Percentiles rank a stretch among this genome's conserved stretches.
phyloP scores from a whole-genome alignment of 2,329 filamentous ascomycete genomes.

The Ceratocystis ficicola region DNA sequence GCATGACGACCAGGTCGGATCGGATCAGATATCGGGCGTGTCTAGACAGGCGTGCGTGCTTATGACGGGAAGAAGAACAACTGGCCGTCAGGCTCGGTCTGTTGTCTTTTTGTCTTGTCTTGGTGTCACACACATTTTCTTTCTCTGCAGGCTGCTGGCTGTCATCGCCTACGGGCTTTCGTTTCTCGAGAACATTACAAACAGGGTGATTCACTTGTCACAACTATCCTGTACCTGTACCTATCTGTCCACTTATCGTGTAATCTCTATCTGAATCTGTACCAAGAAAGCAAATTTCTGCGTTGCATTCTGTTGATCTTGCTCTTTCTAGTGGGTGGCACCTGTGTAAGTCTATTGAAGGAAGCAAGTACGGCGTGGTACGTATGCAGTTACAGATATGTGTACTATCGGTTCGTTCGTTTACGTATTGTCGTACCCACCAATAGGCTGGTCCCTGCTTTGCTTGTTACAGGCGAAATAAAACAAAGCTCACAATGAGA shows the following conservation, averaged over 20 bases:
- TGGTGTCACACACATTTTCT: neutral
- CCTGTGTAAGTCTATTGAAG: neutral
- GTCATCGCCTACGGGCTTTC: no score
- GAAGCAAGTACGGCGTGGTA: neutral
- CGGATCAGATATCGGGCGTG: no score
- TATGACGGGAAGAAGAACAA: neutral
- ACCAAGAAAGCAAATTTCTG: neutral
- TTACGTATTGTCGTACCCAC: neutral
- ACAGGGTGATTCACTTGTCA: slow-evolving; percentile 5
- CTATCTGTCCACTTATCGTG: neutral
- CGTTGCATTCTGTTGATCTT: neutral
- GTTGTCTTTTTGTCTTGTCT: neutral
- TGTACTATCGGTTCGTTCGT: slow-evolving; percentile 7
- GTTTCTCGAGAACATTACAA: neutral
- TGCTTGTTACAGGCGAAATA: no score
- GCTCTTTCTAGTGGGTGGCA: neutral
- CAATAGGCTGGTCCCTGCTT: neutral
- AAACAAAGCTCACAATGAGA: neutral
- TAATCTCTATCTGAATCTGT: neutral
- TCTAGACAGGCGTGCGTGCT: neutral
- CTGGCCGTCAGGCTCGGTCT: neutral
- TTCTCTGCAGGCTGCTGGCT: no score
- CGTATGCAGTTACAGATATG: slow-evolving; percentile 11
- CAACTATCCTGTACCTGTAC: neutral
- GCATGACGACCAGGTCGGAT: no score